Percentiles rank a stretch among this genome's conserved stretches.
Evolutionary conservation across 2,329 filamentous ascomycete species (phyloP).

Genomic region (Coccinonectria pachysandricola): DNA sequence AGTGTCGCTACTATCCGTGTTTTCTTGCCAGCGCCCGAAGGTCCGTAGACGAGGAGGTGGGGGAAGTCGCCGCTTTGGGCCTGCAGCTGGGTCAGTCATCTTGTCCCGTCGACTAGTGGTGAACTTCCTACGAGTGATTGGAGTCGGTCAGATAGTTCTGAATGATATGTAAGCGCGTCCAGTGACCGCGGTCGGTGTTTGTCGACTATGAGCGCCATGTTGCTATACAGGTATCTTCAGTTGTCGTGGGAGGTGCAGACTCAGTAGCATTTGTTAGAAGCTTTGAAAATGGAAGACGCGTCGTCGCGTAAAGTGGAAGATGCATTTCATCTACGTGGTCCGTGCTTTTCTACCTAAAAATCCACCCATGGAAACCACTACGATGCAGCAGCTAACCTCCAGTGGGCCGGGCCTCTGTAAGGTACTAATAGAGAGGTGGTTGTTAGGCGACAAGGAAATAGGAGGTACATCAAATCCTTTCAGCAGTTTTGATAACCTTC

Average conservation of each 20-base stretch:
- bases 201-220: conserved; percentile 61
- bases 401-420: too few species aligned
- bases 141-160: conserved; percentile 77
- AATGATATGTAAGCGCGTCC: conserved; percentile 74
- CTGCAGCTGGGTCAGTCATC: conserved; percentile 33
- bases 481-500: too few species aligned
- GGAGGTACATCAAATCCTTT: too few species aligned
- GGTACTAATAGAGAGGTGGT: too few species aligned
- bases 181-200: conserved; percentile 65
- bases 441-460: too few species aligned
- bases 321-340: too few species aligned
- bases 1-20: conserved; percentile 91
- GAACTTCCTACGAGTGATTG: conserved; percentile 60
- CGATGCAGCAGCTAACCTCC: neutral
- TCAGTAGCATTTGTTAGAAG: conserved; percentile 9
- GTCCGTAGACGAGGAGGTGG: conserved; percentile 92
- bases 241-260: too few species aligned
- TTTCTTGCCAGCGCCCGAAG: conserved; percentile 94
- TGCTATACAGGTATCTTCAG: too few species aligned
- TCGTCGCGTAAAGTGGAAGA: conserved; percentile 30
- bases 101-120: neutral
- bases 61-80: conserved; percentile 96
- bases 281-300: conserved; percentile 21
- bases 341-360: conserved; percentile 8
- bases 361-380: neutral